Conservation (phyloP, 2,329 filamentous ascomycete genomes). For the Phialophora verrucosa region DNA sequence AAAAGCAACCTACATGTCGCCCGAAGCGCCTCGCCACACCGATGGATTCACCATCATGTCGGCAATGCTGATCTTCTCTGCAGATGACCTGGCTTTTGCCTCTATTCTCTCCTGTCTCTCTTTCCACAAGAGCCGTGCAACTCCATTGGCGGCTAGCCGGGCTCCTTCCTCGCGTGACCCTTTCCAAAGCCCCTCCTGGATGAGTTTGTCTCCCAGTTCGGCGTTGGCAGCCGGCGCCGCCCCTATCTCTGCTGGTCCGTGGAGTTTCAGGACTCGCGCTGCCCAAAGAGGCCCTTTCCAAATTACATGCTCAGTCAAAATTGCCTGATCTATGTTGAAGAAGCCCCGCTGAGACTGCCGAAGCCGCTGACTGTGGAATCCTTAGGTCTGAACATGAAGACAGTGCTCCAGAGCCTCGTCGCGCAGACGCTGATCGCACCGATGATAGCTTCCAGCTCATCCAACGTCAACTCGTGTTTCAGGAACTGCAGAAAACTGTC, state of each 20-base stretch:
- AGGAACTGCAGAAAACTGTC: conserved; percentile 21
- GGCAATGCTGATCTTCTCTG: conserved; percentile 9
- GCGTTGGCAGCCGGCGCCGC: not conserved
- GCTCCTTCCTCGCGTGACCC: conserved; percentile 22
- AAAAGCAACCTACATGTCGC: conserved; percentile 2
- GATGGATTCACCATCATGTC: conserved; percentile 13
- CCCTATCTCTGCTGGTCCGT: conserved; percentile 4
- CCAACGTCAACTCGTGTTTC: conserved; percentile 16
- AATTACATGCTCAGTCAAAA: conserved; percentile 28
- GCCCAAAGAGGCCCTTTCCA: conserved; percentile 31
- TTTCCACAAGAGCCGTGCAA: conserved; percentile 29
- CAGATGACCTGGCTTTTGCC: conserved; percentile 7
- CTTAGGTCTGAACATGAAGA: conserved; percentile 28
- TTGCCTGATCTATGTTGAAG: conserved; percentile 27
- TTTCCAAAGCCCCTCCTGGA: conserved; percentile 26
- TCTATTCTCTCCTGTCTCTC: conserved; percentile 25
- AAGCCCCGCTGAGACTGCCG: conserved; percentile 22
- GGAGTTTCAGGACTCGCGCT: conserved; percentile 10
- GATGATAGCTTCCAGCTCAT: conserved; percentile 27
- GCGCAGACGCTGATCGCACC: conserved; percentile 23
- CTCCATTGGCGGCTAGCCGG: conserved; percentile 28
- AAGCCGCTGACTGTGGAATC: conserved; percentile 26
- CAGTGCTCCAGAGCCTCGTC: conserved; percentile 23
- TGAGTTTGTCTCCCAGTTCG: conserved; percentile 6
- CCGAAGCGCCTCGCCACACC: conserved; percentile 17